Percentiles rank a stretch among this genome's conserved stretches.
These are phyloP conservation scores for Xylariaceae sp. DNA, from an alignment of 2,329 filamentous ascomycete species.

Conservation along the genomic window DNA sequence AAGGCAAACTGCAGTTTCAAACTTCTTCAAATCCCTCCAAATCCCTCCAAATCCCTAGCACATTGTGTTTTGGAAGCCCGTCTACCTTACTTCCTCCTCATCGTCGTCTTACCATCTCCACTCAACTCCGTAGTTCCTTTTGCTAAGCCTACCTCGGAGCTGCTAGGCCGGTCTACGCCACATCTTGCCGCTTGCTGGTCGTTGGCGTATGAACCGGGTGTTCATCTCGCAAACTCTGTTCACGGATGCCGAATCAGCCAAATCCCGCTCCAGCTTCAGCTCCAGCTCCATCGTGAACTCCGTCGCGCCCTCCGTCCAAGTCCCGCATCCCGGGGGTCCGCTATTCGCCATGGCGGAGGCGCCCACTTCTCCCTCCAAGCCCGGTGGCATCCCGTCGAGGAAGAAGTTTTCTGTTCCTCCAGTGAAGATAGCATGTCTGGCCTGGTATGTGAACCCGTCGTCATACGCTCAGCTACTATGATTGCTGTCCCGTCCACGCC, in stretches of 20 bases:
- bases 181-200: background rate
- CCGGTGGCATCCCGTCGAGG: conserved; percentile 20
- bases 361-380: conserved; percentile 21
- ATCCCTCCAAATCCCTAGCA: conserved; percentile 11
- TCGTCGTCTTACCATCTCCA: conserved; percentile 6
- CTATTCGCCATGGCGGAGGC: conserved; percentile 22
- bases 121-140: conserved; percentile 9
- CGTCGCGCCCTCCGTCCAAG: conserved; percentile 5
- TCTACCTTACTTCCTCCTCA: conserved; percentile 6
- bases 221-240: conserved; percentile 9
- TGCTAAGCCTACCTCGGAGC: background rate
- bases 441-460: conserved; percentile 37
- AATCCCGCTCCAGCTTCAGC: conserved; percentile 11
- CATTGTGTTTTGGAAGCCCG: conserved; percentile 4
- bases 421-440: conserved; percentile 46
- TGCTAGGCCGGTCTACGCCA: background rate
- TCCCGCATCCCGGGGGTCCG: conserved; percentile 7
- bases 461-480: conserved; percentile 10
- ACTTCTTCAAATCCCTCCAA: conserved; percentile 3
- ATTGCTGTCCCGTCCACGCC: conserved; percentile 9
- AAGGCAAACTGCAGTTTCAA: conserved; percentile 1
- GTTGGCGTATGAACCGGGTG: conserved; percentile 5
- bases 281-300: conserved; percentile 7
- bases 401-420: conserved; percentile 44
- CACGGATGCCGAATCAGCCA: conserved; percentile 12